Conservation (phyloP, 306 rosid genomes). For the Quercus cerris region DNA sequence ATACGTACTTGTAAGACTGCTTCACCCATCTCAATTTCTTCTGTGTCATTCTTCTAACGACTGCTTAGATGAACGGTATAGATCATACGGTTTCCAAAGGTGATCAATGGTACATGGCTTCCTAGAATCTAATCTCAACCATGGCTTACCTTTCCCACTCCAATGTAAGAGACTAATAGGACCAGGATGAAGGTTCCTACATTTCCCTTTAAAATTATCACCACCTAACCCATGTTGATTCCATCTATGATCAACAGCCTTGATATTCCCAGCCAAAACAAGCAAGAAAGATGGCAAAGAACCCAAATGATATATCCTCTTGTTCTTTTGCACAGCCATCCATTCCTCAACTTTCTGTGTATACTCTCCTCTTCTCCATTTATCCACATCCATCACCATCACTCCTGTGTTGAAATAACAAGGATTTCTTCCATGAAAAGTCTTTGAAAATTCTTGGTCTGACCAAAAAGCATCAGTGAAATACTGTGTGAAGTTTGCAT, state of each 20-base stretch:
- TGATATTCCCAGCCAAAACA: slow-evolving; percentile 67
- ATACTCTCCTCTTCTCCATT: slow-evolving; percentile 53
- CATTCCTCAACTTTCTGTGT: slow-evolving; percentile 57
- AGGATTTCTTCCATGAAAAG: slow-evolving; percentile 46
- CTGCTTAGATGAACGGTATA: slow-evolving; percentile 48
- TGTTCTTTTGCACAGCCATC: slow-evolving; percentile 57
- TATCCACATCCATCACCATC: slow-evolving; percentile 69
- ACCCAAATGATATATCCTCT: slow-evolving; percentile 62
- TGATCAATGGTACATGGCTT: slow-evolving; percentile 56
- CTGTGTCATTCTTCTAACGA: slow-evolving; percentile 45
- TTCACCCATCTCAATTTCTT: background rate
- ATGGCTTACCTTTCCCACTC: slow-evolving; percentile 82
- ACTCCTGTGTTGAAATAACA: slow-evolving; percentile 76
- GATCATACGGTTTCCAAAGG: slow-evolving; percentile 69
- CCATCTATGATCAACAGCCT: slow-evolving; percentile 65
- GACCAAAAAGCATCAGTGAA: slow-evolving; percentile 53
- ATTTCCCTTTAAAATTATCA: slow-evolving; percentile 64
- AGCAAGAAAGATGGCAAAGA: slow-evolving; percentile 68
- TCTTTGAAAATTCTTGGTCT: slow-evolving; percentile 25
- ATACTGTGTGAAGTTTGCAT: slow-evolving; percentile 49
- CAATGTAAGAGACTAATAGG: slow-evolving; percentile 70
- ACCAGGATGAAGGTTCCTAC: slow-evolving; percentile 61
- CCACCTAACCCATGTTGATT: slow-evolving; percentile 81
- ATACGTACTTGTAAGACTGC: background rate
- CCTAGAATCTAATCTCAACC: slow-evolving; percentile 67